These are phyloP conservation scores for Lactifluus hygrophoroides DNA, from an alignment of 768 basidiomycete species.

Conservation along the genomic window DNA sequence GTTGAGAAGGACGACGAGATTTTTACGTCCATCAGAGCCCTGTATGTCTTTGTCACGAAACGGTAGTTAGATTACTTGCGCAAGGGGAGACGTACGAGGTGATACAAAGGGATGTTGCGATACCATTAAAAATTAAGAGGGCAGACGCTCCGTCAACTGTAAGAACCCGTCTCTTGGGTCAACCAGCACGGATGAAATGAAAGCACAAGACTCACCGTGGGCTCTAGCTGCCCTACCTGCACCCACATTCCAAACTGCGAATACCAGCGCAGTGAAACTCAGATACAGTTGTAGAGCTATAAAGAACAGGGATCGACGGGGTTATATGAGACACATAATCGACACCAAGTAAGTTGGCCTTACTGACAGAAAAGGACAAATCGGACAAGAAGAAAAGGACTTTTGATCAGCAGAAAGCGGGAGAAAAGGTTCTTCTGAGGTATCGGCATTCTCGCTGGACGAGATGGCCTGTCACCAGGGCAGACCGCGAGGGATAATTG, in stretches of 20 bases:
- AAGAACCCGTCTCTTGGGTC: background rate
- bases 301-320: constrained; percentile 31
- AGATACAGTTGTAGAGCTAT: constrained; percentile 39
- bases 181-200: background rate
- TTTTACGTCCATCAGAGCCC: constrained; percentile 31
- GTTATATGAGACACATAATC: too few relatives aligned
- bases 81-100: constrained; percentile 27
- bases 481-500: background rate
- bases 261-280: constrained; percentile 11
- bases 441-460: background rate
- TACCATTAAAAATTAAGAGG: constrained; percentile 5
- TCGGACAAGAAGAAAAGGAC: constrained; percentile 48
- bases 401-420: constrained; percentile 30
- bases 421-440: background rate
- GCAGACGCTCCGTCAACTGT: background rate
- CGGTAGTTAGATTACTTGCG: constrained; percentile 35
- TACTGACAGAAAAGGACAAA: constrained; percentile 46
- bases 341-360: constrained; percentile 23
- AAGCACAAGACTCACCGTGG: background rate
- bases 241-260: constrained; percentile 15
- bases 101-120: constrained; percentile 29
- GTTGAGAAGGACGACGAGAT: constrained; percentile 30
- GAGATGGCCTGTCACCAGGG: background rate
- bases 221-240: constrained; percentile 12
- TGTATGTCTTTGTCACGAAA: constrained; percentile 30